Conservation (phyloP, 768 basidiomycete genomes). For the Panaeolus papilionaceus region DNA sequence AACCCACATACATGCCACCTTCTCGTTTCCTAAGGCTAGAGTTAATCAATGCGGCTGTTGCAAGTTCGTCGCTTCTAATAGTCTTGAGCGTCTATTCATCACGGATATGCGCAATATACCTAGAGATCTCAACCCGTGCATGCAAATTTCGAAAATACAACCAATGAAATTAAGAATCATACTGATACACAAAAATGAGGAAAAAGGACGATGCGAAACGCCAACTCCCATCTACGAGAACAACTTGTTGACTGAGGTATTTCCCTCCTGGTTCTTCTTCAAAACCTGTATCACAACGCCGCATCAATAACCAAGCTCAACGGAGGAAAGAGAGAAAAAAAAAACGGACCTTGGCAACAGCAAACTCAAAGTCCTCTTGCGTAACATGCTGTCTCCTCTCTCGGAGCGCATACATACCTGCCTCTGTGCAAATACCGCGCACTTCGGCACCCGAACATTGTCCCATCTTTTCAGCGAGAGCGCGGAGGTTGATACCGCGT, state of each 20-base stretch:
- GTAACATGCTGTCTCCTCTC: conserved; percentile 97
- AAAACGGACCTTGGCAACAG: conserved; percentile 84
- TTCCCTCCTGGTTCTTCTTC: conserved; percentile 97
- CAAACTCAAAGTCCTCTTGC: conserved; percentile 99
- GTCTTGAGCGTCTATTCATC: not conserved
- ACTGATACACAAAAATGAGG: conserved; percentile 2
- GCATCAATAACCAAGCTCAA: conserved; percentile 16
- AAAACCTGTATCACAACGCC: conserved; percentile 57
- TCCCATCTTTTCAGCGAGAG: conserved; percentile 98
- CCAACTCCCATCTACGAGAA: conserved; percentile 66
- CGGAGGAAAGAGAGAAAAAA: not conserved
- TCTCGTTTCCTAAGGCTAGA: not conserved
- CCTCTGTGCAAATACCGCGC: conserved; percentile 95
- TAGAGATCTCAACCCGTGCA: not conserved
- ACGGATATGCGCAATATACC: not conserved
- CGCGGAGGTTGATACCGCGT: conserved; percentile 95
- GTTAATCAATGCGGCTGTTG: not conserved
- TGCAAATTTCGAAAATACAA: not conserved
- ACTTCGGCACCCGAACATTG: conserved; percentile 99
- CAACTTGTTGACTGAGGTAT: conserved; percentile 93
- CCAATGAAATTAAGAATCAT: conserved; percentile 8
- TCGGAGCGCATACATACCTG: conserved; percentile 97
- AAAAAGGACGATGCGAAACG: not conserved
- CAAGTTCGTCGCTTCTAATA: not conserved
- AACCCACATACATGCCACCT: not conserved